Base-by-base conservation (phyloP, 164 flowering plant genomes). In the Protea cynaroides region DNA sequence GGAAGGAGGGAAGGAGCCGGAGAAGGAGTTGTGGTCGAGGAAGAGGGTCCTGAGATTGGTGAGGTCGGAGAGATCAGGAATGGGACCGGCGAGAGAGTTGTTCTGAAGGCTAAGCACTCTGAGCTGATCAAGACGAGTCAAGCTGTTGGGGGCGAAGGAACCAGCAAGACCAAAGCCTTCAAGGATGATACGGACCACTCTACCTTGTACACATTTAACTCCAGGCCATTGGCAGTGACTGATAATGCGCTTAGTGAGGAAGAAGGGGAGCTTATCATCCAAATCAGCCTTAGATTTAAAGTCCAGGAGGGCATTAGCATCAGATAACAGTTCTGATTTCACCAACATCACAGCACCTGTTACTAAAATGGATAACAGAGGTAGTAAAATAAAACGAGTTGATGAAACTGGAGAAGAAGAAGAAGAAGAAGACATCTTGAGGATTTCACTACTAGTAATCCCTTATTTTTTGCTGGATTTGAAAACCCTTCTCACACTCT, bases 1-100 rank as follows among this genome's bases (percentile, higher is more conserved):
- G 0, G 93, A 90, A 18, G 76, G 70, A 0, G 97, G 98, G 64
- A 94, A 75, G 17, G 55, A 34, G 21, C 97, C 97, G 12, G 84
- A 9, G 77, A 94, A 86, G 63, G 65, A 69, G 77, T 94, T 94
- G 61, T 76, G 83, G 63, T 76, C 74, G 25, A 94, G 86, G 49
- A 90, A 88, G 43, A 93, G 88, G 19, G 81, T 53, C 59, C 87
- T 90, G 70, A 93, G 87, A 59, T 85, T 86, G 63, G 70, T 15
- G 25, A 93, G 82, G 0, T 68, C 58, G 56, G 96, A 79, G 49
- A 93, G 80, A 51, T 93, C 89, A 0, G 98, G 97, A 12, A 93
- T 69, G 14, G 89, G 78, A 0, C 96, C 98, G 60, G 82, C 52
- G 73, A 93, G 90, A 17, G 91, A 85, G 81, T 83, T 82, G 82